Conservation (phyloP, 2,329 filamentous ascomycete species). For the Verticillium tricorpus region DNA sequence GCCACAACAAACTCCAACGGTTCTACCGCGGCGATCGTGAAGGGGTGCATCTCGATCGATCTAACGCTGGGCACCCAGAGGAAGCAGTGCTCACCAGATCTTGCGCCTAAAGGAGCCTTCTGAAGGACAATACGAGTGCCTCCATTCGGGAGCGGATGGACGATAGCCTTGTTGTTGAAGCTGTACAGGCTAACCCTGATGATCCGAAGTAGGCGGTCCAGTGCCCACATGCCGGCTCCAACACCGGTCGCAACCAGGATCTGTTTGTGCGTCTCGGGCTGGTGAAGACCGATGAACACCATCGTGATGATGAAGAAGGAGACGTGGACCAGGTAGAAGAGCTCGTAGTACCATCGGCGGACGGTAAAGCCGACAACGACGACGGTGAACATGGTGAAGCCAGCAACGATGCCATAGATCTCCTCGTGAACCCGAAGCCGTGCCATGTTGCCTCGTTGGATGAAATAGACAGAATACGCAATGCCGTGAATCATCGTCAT, state of each 20-base stretch:
- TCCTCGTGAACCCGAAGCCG: constrained; percentile 31
- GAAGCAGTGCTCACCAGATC: constrained; percentile 58
- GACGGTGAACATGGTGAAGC: constrained; percentile 39
- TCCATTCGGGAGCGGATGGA: constrained; percentile 49
- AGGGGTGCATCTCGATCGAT: constrained; percentile 56
- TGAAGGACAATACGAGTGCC: constrained; percentile 51
- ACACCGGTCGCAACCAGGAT: constrained; percentile 37
- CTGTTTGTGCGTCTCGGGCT: constrained; percentile 35
- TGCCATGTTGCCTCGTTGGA: constrained; percentile 16
- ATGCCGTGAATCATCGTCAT: constrained; percentile 41
- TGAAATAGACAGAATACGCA: constrained; percentile 38
- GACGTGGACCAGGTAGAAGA: constrained; percentile 51
- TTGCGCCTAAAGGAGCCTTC: constrained; percentile 40
- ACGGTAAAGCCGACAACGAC: constrained; percentile 37
- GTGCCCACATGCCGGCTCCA: constrained; percentile 41
- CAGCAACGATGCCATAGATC: constrained; percentile 45
- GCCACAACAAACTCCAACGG: constrained; percentile 56
- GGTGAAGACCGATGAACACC: constrained; percentile 45
- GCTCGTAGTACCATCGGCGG: constrained; percentile 47
- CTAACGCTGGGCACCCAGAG: constrained; percentile 59
- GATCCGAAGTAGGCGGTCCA: constrained; percentile 46
- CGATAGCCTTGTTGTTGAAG: constrained; percentile 44
- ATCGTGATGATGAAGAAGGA: constrained; percentile 43
- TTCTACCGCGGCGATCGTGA: constrained; percentile 51
- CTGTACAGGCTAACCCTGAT: constrained; percentile 37